Evolutionary conservation across 1,284 basidiomycete species (phyloP), one percentile per base, ranked within the genome.

Genomic region (Vanrija sp.): DNA sequence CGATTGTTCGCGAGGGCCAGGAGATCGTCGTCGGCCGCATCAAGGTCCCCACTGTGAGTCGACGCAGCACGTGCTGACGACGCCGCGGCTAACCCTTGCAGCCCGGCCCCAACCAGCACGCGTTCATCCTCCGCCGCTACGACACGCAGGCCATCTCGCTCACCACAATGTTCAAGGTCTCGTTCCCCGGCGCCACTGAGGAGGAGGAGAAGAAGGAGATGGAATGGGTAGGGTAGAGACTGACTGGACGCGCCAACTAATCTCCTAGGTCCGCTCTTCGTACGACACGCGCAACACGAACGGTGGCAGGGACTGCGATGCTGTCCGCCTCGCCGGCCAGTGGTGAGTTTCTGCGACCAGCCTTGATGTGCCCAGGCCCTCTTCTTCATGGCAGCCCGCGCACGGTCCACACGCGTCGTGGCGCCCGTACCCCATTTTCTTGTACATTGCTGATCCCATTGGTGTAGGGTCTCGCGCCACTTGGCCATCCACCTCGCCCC

Each of bases 161-260:
- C 18, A 96, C 93, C 6, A 96, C 95, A 59, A 96, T 99, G 91
- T 98, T 92, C 81, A 90, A 92, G 65, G 91, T 94, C 25, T 92
- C 94, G 0, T 98, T 94, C 78, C 95, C 96, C 9, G 84, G 81
- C 52, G 89, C 93, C 0, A 79, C 81, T 29, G 89, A 91, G 3
- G 81, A 83, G 45, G 86, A 87, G 19, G 95, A 98, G 77, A 85
- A 85, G 69, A 79, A 78, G 29, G 95, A 98, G 77, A 84, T 89
- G 65, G 82, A 84, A 49, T 97, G 89, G 88, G 86, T 75, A 55
- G 45, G 66, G 29, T 42, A 26, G 6, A 34, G 40, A 25, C 40
- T 43, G 45, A 44, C 25, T 12, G 15, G 15, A 18, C 43, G 19
- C 48, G n/a, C 38, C 15, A 18, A 26, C 48, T 40, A 19, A 51